Evolutionary conservation across 352 stramenopile genomes (phyloP).

Genomic region (Halophytophthora polymorphica): DNA sequence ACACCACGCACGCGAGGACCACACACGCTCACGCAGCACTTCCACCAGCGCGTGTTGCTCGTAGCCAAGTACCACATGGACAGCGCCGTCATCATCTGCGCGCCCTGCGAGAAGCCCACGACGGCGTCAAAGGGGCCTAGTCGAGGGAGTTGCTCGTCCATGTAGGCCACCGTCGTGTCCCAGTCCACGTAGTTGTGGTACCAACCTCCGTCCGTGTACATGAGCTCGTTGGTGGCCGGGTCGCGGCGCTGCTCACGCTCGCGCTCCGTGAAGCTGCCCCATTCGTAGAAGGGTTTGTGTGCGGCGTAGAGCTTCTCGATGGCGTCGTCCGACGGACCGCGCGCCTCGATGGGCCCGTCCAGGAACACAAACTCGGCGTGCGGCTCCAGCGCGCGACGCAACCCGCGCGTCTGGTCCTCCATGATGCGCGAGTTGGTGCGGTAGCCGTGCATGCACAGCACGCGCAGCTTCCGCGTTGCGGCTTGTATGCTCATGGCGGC

Average conservation of each 20-base stretch:
- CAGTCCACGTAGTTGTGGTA: slow-evolving; percentile 45
- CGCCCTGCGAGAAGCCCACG: slow-evolving; percentile 69
- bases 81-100: slow-evolving; percentile 41
- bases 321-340: slow-evolving; percentile 37
- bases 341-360: slow-evolving; percentile 43
- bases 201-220: slow-evolving; percentile 33
- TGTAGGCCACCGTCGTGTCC: slow-evolving; percentile 39
- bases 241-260: slow-evolving; percentile 17
- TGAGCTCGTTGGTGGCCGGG: slow-evolving; percentile 20
- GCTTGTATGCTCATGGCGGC: slow-evolving; percentile 4
- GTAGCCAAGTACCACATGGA: slow-evolving; percentile 40
- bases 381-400: slow-evolving; percentile 38
- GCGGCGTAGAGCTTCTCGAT: slow-evolving; percentile 44
- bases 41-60: slow-evolving; percentile 36
- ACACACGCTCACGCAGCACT: slow-evolving; percentile 45
- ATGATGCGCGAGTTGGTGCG: slow-evolving; percentile 56
- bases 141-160: slow-evolving; percentile 39
- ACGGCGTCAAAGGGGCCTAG: slow-evolving; percentile 60
- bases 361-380: slow-evolving; percentile 59
- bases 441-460: slow-evolving; percentile 65
- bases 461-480: slow-evolving; percentile 31
- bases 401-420: slow-evolving; percentile 40
- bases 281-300: slow-evolving; percentile 54
- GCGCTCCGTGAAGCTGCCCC: slow-evolving; percentile 26
- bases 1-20: slow-evolving; percentile 24